Base-by-base conservation (phyloP, 2,329 filamentous ascomycete genomes). In the Cercospora canescens region DNA sequence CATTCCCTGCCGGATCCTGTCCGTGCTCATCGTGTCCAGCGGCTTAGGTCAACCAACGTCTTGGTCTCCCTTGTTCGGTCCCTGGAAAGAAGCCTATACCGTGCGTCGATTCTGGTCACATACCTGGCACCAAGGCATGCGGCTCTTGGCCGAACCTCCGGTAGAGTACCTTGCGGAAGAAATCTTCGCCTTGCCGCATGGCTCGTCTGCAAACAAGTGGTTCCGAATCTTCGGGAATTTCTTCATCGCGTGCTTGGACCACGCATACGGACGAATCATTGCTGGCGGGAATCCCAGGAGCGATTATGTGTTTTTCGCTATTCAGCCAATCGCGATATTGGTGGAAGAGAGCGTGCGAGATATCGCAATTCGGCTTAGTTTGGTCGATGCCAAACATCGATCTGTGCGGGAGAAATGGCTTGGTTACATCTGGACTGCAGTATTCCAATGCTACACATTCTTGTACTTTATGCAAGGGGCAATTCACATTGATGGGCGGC, bases 51-150 rank as follows among this genome's bases (percentile, higher is more conserved):
- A 18, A 14, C 57, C 57, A 12, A 21, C 34, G 16, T 41, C 34
- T 34, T 60, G 57, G 57, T 35, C 57, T 14, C 57, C 57, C 16
- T 24, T 60, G 11, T 60, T 60, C 21, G 57, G 57, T 8, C 24
- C 57, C 24, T 60, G 57, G 57, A 26, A 32, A n/a, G 57, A 60
- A 28, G 34, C 57, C 6, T 60, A 41, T 24, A 60, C 34, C 16
- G 21, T 60, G 9, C 57, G 57, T 26, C 34, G 57, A 26, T 60
- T 60, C 57, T 60, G 57, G 57, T 60, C 57, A 26, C 57, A 60
- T 18, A 60, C 57, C 35, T 60, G 57, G 57, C 57, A 60, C 45
- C 57, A 60, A 32, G 57, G 57, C 34, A 60, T 60, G 57, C 57
- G 57, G 11, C 37, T 60, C 5, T 21, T 60, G 14, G 57, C 57